Evolutionary conservation across 2,329 filamentous ascomycete genomes (phyloP), one percentile per base, ranked within the genome.

Genomic region (Diaporthe aspalathi): DNA sequence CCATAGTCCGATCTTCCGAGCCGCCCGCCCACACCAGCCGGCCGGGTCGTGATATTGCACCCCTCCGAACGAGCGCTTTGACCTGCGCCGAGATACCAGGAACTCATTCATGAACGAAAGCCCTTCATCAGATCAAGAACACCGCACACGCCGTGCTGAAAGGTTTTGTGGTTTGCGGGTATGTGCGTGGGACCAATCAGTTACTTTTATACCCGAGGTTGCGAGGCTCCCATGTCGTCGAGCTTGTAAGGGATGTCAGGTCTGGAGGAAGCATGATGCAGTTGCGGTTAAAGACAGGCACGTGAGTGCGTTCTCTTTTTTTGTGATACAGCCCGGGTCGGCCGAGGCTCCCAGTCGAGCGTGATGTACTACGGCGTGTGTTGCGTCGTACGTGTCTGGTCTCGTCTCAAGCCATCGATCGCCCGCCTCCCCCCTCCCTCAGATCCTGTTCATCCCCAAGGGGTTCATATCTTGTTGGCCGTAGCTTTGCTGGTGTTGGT

Each of bases 361-460:
- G 49, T 40, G n/a, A 63, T 35, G 56, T 35, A 47, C 57, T 38
- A 43, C 24, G 35, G 72, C 57, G n/a, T 60, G 57, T 35, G 53
- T 71, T 68, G 70, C 24, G 50, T 11, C 35, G 11, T 73, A 54
- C 57, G 60, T 63, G 8, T 40, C 35, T 35, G 38, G 6, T 63
- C 29, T 62, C 40, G n/a, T 68, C 68, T 73, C 62, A 57, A 62
- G 67, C 63, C 50, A 32, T n/a, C 45, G 22, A 54, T 57, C 54
- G n/a, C 9, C 63, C 54, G n/a, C 7, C 49, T 56, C 50, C 47
- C 50, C 29, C 32, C 50, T 17, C 24, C 35, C 74, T 81, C 80
- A 87, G 82, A 88, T 84, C 76, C 84, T 83, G 78, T 90, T 89
- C 86, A 89, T 88, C 68, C 83, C 85, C 27, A 89, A 79, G 3